Base-by-base conservation (phyloP, 2,329 filamentous ascomycete species). In the Pseudogymnoascus sp. region DNA sequence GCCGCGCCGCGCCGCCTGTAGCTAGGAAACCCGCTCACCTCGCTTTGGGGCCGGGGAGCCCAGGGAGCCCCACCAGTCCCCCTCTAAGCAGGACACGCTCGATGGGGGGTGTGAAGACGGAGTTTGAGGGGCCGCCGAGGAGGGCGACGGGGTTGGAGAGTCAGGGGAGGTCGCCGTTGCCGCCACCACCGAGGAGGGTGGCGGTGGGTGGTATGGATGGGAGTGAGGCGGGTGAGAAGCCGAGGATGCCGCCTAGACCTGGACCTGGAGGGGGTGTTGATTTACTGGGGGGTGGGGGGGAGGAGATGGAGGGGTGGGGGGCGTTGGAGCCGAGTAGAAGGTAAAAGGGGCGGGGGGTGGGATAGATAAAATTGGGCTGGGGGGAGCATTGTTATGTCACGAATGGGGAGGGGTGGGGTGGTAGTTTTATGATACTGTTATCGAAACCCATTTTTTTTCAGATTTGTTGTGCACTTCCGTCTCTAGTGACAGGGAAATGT, bases 1-100 rank as follows among this genome's bases (percentile, higher is more conserved):
- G 43, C 6, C 67, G 72, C 19, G 67, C 68, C 3, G 65, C 71
- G n/a, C 73, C 73, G 31, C 73, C 73, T 1, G 66, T 75, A 2
- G 72, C 68, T 6, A 68, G 67, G 25, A 75, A 75, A 64, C 73
- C 73, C 14, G 61, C 71, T 6, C 72, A 75, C 64, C 68, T 75
- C 23, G 63, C 10, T 69, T 63, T n/a, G 63, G 67, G 23, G 4
- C 23, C 23, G 2, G 23, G 3, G 67, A 67, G 14, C 67, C 69
- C 4, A 64, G 69, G 14, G 8, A 68, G 6, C 69, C 70, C 6
- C 63, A 54, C 4, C 31, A 64, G 31, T 68, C 69, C 4, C 64
- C 67, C 8, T 37, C 67, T 23, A 65, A 63, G 8, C 43, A 64
- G 60, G 25, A 60, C 67, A 6, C 51, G 64, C 10, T 61, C 67